Base-by-base conservation (phyloP, 805 yeast genomes). In the Peterozyma xylosa region DNA sequence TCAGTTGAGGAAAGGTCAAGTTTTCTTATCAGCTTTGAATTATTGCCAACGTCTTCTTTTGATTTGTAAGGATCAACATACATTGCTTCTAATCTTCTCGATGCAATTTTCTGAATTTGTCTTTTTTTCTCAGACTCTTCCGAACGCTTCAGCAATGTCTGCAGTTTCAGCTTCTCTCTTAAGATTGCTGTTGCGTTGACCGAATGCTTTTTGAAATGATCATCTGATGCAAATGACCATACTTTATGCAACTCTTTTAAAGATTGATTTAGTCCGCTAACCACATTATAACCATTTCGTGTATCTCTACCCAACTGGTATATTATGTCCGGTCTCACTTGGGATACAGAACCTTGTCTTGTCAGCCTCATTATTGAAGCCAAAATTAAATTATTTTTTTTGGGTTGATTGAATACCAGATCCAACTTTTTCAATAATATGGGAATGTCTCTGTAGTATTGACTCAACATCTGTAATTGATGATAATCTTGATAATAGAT, bases 321-420 rank as follows among this genome's bases (percentile, higher is more conserved):
- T 2, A 70, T 50, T 38, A 54, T 63, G 35, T 69, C 71, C 2
- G 66, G 50, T 35, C 62, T 61, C 9, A 63, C 61, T 15, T 59
- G 63, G 45, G 56, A 60, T 15, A 49, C 45, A 5, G 73, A 56
- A 38, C 67, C 67, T 48, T 66, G 66, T 41, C 78, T 56, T 2
- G 76, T 58, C 38, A 73, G 64, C 43, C 72, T 64, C 0, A 76
- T 64, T 18, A 76, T 63, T 9, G 67, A 64, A 3, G 80, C 75
- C 41, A 75, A 60, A 21, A 77, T 53, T 10, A 71, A 60, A 27
- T 73, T 75, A 50, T 74, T 76, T 47, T 72, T 74, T 50, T 65
- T 75, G 13, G 71, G 57, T n/a, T 64, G 60, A 46, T 67, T 67
- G 57, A 55, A 60, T 39, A 47, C 48, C 35, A 53, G 44, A 21